Conservation (phyloP, 257 asterid genomes). For the Penstemon eatonii region DNA sequence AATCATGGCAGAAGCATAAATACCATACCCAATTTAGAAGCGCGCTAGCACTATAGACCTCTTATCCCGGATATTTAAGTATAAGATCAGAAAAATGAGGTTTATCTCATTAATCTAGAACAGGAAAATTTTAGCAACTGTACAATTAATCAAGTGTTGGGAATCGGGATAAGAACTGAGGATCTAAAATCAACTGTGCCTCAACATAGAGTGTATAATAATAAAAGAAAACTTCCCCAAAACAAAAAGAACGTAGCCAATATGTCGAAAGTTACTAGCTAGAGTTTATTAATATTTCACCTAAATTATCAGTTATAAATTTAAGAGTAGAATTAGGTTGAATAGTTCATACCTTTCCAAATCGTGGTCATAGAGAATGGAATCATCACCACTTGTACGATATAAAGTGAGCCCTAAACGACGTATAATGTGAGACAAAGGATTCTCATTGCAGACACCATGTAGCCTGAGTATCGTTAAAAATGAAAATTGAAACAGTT, state of each 20-base stretch:
- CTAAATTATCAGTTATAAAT: constrained; percentile 3
- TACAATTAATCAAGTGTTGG: neutral
- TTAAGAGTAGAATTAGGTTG: constrained; percentile 3
- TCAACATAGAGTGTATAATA: too few relatives aligned
- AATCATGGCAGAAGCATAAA: neutral
- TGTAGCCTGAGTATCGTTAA: constrained; percentile 66
- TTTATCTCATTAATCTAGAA: neutral
- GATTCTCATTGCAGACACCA: constrained; percentile 99
- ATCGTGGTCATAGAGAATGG: constrained; percentile 94
- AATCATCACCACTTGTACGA: constrained; percentile 95
- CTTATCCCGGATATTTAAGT: neutral
- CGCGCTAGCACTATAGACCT: neutral
- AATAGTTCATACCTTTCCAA: constrained; percentile 71
- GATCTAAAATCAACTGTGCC: neutral
- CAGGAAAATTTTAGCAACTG: neutral
- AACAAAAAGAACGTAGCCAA: neutral
- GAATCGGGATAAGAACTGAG: neutral
- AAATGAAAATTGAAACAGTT: neutral
- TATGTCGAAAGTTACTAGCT: neutral
- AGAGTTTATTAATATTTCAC: constrained; percentile 1
- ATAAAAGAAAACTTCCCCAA: neutral
- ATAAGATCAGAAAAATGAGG: neutral
- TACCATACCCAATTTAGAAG: neutral
- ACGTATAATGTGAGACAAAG: constrained; percentile 89
- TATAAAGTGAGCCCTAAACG: constrained; percentile 82